Conservation (phyloP, 441 rosid genomes). For the Sinapis alba region DNA sequence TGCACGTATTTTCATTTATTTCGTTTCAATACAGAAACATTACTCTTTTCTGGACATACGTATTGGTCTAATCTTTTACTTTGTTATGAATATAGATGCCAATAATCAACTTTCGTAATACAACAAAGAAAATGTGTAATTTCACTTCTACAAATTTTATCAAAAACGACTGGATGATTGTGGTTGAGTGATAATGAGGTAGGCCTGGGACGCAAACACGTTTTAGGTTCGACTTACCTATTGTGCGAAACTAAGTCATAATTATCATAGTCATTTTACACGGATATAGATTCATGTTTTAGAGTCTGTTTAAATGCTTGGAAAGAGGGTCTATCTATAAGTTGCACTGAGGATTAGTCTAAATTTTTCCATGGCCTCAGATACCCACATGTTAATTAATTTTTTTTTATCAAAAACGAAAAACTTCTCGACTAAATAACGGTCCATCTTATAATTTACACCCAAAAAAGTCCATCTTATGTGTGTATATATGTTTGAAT, state of each 20-base stretch:
- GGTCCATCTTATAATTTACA: background rate
- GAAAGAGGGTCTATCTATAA: too few relatives aligned
- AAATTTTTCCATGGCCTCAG: too few relatives aligned
- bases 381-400: too few relatives aligned
- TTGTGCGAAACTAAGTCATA: too few relatives aligned
- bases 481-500: background rate
- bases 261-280: too few relatives aligned
- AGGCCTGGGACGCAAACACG: too few relatives aligned
- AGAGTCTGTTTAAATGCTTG: too few relatives aligned
- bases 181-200: too few relatives aligned
- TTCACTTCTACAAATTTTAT: background rate
- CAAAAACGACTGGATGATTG: too few relatives aligned
- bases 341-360: too few relatives aligned
- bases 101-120: background rate
- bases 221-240: too few relatives aligned
- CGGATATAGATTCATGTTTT: too few relatives aligned
- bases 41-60: background rate
- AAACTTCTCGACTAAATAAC: background rate
- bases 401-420: background rate
- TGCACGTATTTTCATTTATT: conserved; percentile 27
- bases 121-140: background rate
- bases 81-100: background rate
- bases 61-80: background rate
- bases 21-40: background rate
- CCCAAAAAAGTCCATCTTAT: background rate